Evolutionary conservation across 2,329 filamentous ascomycete genomes (phyloP), one percentile per base, ranked within the genome.

Genomic region (Epichloe baconii): DNA sequence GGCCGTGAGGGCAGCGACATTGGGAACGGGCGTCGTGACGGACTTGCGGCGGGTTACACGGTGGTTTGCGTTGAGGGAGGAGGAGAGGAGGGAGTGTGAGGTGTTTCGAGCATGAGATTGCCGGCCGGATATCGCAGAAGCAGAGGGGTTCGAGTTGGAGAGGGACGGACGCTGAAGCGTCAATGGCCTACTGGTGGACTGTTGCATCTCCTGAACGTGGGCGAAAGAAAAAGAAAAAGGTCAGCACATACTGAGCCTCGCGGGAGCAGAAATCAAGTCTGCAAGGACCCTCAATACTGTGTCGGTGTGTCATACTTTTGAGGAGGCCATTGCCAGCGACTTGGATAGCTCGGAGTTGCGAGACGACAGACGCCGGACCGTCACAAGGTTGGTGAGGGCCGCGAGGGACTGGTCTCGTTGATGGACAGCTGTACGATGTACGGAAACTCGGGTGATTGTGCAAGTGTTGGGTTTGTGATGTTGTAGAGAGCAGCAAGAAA

Each of bases 41-140:
- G 90, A 96, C 79, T 97, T 97, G 61, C 93, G 82, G 62, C 91
- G 87, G 60, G 87, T 89, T 59, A 97, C 82, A 60, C 93, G 86
- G 68, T 95, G 86, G 66, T 81, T 83, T 60, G 83, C 72, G 72
- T 90, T 91, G 63, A 90, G 79, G 53, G 85, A 81, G 59, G 82
- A 81, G 53, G 85, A 78, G 51, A 90, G 85, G 59, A 89, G 75
- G 53, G 88, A 91, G 68, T 93, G 85, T 47, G 87, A 87, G 72
- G 89, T 87, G 60, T 81, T 82, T 63, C 89, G 84, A 56, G 81
- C 79, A 70, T 86, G 80, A 57, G 78, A 71, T 64, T 81, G 77
- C 58, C 82, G 83, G 58, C 65, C 67, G 49, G 71, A 73, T 48
- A 85, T 75, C 60, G 74, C 77, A 56, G 83, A 80, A 58, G 77